phyloP scores from a whole-genome alignment of 176 grass and related monocot species.

The Paspalum notatum region DNA sequence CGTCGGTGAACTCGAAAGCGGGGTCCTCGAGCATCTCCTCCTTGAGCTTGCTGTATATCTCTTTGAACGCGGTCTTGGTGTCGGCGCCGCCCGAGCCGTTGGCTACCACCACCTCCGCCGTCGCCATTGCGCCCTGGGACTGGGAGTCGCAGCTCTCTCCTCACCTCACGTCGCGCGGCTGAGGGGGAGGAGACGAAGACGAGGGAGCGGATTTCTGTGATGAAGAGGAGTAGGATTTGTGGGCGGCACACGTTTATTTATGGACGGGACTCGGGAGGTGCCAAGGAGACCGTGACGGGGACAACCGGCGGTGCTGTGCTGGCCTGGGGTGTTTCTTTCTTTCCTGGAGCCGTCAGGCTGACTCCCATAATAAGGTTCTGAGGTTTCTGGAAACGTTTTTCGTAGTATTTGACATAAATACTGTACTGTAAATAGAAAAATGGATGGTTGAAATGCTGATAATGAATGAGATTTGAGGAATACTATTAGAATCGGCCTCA shows the following conservation, averaged over 20 bases:
- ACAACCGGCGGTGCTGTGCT: no score
- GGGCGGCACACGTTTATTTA: conserved; percentile 20
- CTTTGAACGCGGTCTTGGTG: conserved; percentile 57
- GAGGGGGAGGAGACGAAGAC: neutral
- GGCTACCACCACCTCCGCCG: conserved; percentile 33
- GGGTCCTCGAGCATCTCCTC: conserved; percentile 85
- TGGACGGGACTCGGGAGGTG: no score
- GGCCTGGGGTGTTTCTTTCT: no score
- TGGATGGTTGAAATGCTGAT: no score
- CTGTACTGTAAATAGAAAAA: no score
- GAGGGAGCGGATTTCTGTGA: conserved; percentile 9
- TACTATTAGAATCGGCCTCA: no score
- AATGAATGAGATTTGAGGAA: no score
- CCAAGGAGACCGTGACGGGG: no score
- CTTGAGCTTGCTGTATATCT: conserved; percentile 78
- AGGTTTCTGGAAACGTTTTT: no score
- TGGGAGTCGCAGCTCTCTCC: neutral
- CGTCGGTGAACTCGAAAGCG: conserved; percentile 94
- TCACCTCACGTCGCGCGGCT: neutral
- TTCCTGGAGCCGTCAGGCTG: no score
- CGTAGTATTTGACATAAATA: no score
- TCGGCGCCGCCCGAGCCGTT: conserved; percentile 47
- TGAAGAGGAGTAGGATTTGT: neutral
- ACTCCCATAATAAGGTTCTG: no score
- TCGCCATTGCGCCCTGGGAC: conserved; percentile 25